Base-by-base conservation (phyloP, 139 green algal genomes). In the Gonium pectorale region DNA sequence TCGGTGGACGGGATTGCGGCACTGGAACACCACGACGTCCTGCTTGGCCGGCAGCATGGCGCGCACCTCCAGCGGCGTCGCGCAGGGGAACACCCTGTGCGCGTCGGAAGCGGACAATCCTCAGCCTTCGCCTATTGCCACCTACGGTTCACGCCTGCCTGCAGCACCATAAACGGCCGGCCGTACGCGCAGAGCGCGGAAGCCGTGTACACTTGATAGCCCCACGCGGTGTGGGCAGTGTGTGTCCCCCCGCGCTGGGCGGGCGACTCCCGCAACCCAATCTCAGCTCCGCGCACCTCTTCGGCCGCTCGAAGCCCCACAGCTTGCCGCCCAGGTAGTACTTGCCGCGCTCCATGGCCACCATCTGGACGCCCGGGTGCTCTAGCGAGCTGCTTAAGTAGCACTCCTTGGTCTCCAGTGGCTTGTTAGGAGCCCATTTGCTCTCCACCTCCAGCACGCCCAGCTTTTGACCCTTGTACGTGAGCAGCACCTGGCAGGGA, bases 1-100 rank as follows among this genome's bases (percentile, higher is more conserved):
- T 35, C 91, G 90, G 93, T 98, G 96, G 73, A 98, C 95, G 40
- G 96, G 96, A 91, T 98, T 98, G 66, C 96, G 92, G 91, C 96
- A 98, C 92, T 98, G 96, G 93, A 98, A 98, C 44, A 95, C 96
- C 79, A 98, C 91, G 46, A 98, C 96, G 81, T 98, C 96, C 33
- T 79, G 71, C 70, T 91, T 90, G 15, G 82, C 49, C 1, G 96
- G 96, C 79, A 98, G 93, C 31, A 71, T 91, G 17, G 89, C 67
- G 19, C 96, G 93, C 67, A 98, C 95, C 81, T 97, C 83, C 13
- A 68, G 85, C 19, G 96, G 96, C 5, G 90, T 95, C 54, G 90
- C 89, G 83, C 95, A 98, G 27, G 94, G 93, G 88, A 98, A 98
- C 77, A 96, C 94, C 51, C 91, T 92, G 88, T 74, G 46, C 15